Evolutionary conservation across 208 protist species (phyloP), one percentile per base, ranked within the genome.

Genomic region (Tritrichomonas foetus): DNA sequence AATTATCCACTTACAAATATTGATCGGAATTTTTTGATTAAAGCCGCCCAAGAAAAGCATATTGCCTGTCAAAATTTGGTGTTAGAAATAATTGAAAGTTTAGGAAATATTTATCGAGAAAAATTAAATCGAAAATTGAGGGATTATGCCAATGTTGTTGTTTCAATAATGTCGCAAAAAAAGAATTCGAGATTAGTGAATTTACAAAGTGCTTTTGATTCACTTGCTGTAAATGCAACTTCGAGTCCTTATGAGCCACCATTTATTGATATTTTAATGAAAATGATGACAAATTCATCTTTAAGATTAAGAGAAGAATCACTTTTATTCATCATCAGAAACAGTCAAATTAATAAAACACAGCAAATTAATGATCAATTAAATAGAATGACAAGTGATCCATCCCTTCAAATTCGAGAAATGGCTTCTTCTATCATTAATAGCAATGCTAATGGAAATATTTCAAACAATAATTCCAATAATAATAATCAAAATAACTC

Each of bases 171-270:
- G 41, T 47, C 25, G 39, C 41, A 89, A 89, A 89, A 89, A 39
- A 25, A 36, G 3, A 25, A 89, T 33, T 53, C 41, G 3, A 25
- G 78, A n/a, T 61, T 89, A 33, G 33, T 47, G 25, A 89, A 53
- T 57, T 33, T 89, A 33, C 78, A 89, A 89, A 89, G 47, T 61
- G 78, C 78, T 22, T 89, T 89, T 50, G 78, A 89, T 89, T 44
- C 78, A 33, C 5, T 89, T 20, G 78, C 78, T 20, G 3, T 57
- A 30, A 89, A 89, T 50, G 25, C 39, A 41, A 36, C 41, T 33
- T 39, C 78, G 36, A 61, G 16, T 61, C 78, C 78, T 16, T 89
- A 89, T 47, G 47, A 89, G 27, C 41, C 20, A 3, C 78, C 78
- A 33, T 89, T 89, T 57, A 39, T 57, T 1, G 78, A 89, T 20